Percentiles rank a stretch among this genome's conserved stretches.
Conservation (phyloP, 169 alveolate genomes). For the Plasmodium adleri region DNA sequence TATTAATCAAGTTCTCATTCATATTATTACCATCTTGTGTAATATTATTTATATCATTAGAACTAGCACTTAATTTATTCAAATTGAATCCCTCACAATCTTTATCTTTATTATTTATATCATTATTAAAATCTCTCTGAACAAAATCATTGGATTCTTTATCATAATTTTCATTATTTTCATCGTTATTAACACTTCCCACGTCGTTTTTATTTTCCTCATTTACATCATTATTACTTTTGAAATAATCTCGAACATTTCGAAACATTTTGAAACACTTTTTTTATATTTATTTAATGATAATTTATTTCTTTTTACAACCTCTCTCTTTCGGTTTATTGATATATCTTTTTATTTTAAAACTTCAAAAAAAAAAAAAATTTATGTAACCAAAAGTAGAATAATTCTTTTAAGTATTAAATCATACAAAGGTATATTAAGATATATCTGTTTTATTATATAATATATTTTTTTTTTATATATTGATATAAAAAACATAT, state of each 20-base stretch:
- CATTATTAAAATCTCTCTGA: constrained; percentile 6
- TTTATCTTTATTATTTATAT: constrained; percentile 11
- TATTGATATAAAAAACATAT: too few relatives aligned
- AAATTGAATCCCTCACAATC: not conserved
- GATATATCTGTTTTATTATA: too few relatives aligned
- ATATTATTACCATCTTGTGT: not conserved
- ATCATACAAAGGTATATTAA: too few relatives aligned
- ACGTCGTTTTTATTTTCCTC: constrained; percentile 44
- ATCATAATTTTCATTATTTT: constrained; percentile 4
- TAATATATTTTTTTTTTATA: too few relatives aligned
- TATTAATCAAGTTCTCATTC: not conserved
- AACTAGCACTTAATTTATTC: constrained; percentile 5
- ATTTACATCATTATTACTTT: constrained; percentile 77
- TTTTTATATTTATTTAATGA: too few relatives aligned
- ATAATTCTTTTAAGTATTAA: too few relatives aligned
- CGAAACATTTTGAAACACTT: constrained; percentile 26
- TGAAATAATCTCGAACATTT: constrained; percentile 44
- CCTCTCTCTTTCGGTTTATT: too few relatives aligned
- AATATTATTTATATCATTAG: not conserved
- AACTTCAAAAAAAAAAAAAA: too few relatives aligned
- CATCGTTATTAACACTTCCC: not conserved
- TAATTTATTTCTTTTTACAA: too few relatives aligned
- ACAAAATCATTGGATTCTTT: not conserved
- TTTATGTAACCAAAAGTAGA: too few relatives aligned
- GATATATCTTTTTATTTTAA: too few relatives aligned